Base-by-base conservation (phyloP, 2,329 filamentous ascomycete species). In the Aspergillus arachidicola region DNA sequence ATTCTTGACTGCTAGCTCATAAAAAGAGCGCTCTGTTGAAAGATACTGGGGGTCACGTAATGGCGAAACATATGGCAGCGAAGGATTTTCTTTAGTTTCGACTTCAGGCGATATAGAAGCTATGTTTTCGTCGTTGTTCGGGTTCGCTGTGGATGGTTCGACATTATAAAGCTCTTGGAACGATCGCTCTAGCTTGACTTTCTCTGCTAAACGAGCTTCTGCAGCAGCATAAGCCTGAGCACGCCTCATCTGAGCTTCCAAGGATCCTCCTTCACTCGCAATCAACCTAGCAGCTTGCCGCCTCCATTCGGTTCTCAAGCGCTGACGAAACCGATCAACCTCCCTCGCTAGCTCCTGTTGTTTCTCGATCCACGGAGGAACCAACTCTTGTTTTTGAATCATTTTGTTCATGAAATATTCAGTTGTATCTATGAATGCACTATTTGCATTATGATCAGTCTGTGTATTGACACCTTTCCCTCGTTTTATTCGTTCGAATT, bases 371-470 rank as follows among this genome's bases (percentile, higher is more conserved):
- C 95, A 99, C 0, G 94, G 94, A 0, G 95, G 95, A 0, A 96
- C 92, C 64, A 98, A 92, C 23, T 97, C 94, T 78, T 99, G 95
- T 63, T 91, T 90, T 79, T 97, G 92, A 66, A 99, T 97, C 82
- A 98, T 97, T 79, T 96, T 95, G 80, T 99, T 98, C 90, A 98
- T 91, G 71, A 98, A 92, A 76, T 97, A 97, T 78, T 98, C 94
- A 0, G 95, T 98, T 0, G 94, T 98, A 73, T 98, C 93, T 62
- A 98, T 87, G 72, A 96, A 98, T 0, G 95, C 93, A 69, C 91
- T 96, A 69, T 90, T 90, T 1, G 92, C 91, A 68, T 92, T 89
- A 57, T 91, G 82, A 69, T 98, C 94, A n/a, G 90, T 82, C 75
- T 94, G 87, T 1, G 77, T 76, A 63, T 81, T 79, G n/a, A 94